phyloP scores from a whole-genome alignment of 2,329 filamentous ascomycete species.

The Tolypocladium pustulatum region DNA sequence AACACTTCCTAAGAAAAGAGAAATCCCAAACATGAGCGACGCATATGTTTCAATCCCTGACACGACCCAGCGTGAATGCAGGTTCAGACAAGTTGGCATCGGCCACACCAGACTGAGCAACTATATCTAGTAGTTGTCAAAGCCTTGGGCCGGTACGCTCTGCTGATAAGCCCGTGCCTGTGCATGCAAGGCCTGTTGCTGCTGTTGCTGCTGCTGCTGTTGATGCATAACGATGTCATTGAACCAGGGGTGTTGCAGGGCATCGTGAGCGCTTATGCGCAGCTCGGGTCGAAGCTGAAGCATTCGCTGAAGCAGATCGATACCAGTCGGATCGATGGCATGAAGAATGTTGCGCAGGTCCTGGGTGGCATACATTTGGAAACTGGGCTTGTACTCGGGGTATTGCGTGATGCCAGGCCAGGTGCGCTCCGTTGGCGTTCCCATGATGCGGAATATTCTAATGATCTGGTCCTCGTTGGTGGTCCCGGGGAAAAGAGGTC shows the following conservation, averaged over 20 bases:
- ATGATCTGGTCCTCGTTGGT: conserved; percentile 97
- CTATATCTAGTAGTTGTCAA: conserved; percentile 22
- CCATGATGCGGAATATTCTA: conserved; percentile 98
- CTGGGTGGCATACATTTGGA: conserved; percentile 89
- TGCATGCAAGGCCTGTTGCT: conserved; percentile 26
- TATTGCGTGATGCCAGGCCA: conserved; percentile 95
- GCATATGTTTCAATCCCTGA: background rate
- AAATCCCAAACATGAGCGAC: background rate
- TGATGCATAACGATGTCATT: conserved; percentile 55
- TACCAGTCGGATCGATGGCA: conserved; percentile 76
- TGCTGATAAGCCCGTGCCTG: conserved; percentile 30
- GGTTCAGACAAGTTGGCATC: background rate
- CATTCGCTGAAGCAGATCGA: conserved; percentile 84
- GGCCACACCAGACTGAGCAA: background rate
- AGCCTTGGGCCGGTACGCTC: conserved; percentile 26
- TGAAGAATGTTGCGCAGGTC: conserved; percentile 79
- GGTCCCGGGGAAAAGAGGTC: conserved; percentile 91
- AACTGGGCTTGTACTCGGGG: conserved; percentile 94
- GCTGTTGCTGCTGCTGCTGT: conserved; percentile 30
- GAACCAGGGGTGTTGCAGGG: conserved; percentile 90
- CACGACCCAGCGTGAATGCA: background rate
- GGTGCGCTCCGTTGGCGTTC: conserved; percentile 85
- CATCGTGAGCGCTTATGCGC: conserved; percentile 77
- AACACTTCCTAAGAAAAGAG: background rate
- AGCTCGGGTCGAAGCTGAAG: conserved; percentile 87